Evolutionary conservation across 1,139 yeast genomes (phyloP).

Genomic region (Meyerozyma smithsonii): DNA sequence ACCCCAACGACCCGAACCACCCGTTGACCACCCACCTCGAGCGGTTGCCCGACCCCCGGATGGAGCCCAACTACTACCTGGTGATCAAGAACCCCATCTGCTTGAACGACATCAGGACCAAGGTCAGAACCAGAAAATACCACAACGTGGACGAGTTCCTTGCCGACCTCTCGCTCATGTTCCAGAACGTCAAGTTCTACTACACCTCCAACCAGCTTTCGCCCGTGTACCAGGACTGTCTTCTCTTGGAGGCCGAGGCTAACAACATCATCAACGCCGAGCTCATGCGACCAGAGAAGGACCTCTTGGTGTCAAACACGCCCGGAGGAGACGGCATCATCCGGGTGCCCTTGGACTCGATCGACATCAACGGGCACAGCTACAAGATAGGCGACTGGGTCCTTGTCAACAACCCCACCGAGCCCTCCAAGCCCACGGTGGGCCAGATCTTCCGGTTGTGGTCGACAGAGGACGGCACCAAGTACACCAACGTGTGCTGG

Average conservation of each 20-base stretch:
- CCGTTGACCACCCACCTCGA: conserved; percentile 64
- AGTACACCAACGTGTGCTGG: conserved; percentile 96
- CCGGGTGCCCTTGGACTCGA: conserved; percentile 72
- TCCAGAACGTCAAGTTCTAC: conserved; percentile 68
- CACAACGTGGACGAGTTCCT: conserved; percentile 70
- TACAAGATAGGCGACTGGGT: conserved; percentile 97
- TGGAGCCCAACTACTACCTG: conserved; percentile 63
- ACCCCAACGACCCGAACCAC: conserved; percentile 44
- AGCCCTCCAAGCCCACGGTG: conserved; percentile 81
- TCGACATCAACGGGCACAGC: conserved; percentile 64
- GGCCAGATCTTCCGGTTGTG: conserved; percentile 93
- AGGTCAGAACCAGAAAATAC: conserved; percentile 83
- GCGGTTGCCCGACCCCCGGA: conserved; percentile 69
- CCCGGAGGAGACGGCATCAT: conserved; percentile 49
- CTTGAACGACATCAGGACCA: conserved; percentile 74
- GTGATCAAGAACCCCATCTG: conserved; percentile 69
- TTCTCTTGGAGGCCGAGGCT: conserved; percentile 58
- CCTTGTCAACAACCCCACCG: conserved; percentile 78
- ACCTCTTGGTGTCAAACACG: conserved; percentile 65
- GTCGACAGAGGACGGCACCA: conserved; percentile 79
- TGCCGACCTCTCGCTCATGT: conserved; percentile 69
- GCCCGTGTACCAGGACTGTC: conserved; percentile 55
- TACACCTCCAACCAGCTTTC: conserved; percentile 53
- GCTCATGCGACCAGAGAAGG: conserved; percentile 75
- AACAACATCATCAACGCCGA: conserved; percentile 62